Percentiles rank a stretch among this genome's conserved stretches.
Conservation (phyloP, 805 yeast genomes). For the Kodamaea kaohsiungensis region DNA sequence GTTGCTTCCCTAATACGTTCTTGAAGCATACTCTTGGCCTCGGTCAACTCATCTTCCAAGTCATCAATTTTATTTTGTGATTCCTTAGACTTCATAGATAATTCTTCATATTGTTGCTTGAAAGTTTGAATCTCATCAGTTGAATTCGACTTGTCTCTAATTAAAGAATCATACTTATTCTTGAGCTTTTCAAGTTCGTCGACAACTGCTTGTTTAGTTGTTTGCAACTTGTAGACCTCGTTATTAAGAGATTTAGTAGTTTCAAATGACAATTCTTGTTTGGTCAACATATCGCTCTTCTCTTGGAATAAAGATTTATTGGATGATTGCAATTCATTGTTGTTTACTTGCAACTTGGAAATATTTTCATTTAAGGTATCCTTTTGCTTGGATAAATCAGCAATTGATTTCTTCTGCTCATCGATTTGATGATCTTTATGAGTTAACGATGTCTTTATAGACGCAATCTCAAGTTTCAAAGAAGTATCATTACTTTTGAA, state of each 20-base stretch:
- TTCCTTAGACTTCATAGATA: constrained; percentile 67
- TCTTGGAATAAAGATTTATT: constrained; percentile 37
- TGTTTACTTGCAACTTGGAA: constrained; percentile 41
- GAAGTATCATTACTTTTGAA: constrained; percentile 43
- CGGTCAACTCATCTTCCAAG: constrained; percentile 80
- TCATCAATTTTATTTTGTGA: constrained; percentile 58
- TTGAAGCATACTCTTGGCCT: constrained; percentile 67
- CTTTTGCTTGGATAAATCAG: constrained; percentile 38
- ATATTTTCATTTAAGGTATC: constrained; percentile 38
- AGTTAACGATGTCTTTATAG: constrained; percentile 43
- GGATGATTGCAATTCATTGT: constrained; percentile 38
- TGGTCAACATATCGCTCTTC: constrained; percentile 41
- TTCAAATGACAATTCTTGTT: constrained; percentile 41
- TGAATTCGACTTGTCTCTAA: constrained; percentile 34
- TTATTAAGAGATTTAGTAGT: constrained; percentile 30
- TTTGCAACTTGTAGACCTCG: constrained; percentile 42
- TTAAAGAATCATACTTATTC: constrained; percentile 35
- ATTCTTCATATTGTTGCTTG: constrained; percentile 73
- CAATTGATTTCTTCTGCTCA: constrained; percentile 30
- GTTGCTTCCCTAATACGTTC: constrained; percentile 80
- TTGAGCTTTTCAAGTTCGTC: constrained; percentile 42
- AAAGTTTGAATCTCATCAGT: constrained; percentile 43
- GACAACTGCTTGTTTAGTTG: constrained; percentile 41
- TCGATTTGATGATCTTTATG: constrained; percentile 45
- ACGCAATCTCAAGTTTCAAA: constrained; percentile 49